Evolutionary conservation across 202 grass and related monocot genomes (phyloP).

Genomic region (Digitaria exilis): DNA sequence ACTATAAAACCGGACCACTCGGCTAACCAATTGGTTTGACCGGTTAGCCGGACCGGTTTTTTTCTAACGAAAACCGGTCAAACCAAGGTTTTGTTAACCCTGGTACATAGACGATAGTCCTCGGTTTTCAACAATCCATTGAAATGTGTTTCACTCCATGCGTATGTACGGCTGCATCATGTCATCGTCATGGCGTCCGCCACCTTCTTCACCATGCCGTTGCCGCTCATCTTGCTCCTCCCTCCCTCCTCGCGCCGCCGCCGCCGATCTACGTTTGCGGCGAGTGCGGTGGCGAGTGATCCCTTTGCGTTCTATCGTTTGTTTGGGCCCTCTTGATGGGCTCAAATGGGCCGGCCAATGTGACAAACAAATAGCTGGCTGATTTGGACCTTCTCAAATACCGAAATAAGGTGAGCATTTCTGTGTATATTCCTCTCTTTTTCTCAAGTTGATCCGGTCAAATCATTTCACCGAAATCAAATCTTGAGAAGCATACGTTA

Average conservation of each 20-base stretch:
- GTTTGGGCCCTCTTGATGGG: background rate
- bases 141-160: background rate
- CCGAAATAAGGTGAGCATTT: too few species aligned
- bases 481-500: background rate
- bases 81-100: too few species aligned
- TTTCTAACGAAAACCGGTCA: too few species aligned
- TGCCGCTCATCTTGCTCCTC: conserved; percentile 63
- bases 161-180: background rate
- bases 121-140: background rate
- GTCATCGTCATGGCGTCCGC: conserved; percentile 27
- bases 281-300: background rate
- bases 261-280: conserved; percentile 9
- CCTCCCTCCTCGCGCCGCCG: background rate
- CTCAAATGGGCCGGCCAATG: background rate
- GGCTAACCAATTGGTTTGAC: too few species aligned
- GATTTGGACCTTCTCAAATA: too few species aligned
- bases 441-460: background rate
- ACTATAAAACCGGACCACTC: too few species aligned
- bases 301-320: background rate
- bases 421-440: background rate
- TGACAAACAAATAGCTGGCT: too few species aligned
- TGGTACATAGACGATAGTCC: too few species aligned
- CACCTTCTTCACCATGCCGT: conserved; percentile 64
- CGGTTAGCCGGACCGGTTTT: too few species aligned
- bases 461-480: background rate